Percentiles rank a stretch among this genome's conserved stretches.
Conservation (phyloP, 75 land plant species). For the Larix kaempferi region DNA sequence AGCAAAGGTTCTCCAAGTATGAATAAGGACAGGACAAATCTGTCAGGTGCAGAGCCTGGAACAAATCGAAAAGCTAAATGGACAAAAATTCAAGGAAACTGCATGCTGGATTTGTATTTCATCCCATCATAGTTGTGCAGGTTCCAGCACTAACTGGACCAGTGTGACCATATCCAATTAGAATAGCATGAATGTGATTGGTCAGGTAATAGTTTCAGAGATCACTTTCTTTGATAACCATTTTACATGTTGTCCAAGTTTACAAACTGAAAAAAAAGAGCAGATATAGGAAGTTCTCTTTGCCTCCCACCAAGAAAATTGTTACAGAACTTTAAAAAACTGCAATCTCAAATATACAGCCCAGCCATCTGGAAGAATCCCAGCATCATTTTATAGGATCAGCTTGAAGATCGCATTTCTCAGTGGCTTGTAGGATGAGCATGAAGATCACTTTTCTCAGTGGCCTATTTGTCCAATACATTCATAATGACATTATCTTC, state of each 20-base stretch:
- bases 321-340: background rate
- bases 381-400: background rate
- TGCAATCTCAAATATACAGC: background rate
- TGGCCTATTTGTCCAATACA: background rate
- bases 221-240: background rate
- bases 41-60: background rate
- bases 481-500: background rate
- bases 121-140: background rate
- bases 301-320: background rate
- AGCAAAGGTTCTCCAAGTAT: too few relatives aligned
- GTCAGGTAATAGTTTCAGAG: background rate
- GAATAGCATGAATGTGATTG: constrained; percentile 1
- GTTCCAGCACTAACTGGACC: background rate
- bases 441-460: background rate
- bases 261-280: background rate
- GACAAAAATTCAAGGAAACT: background rate
- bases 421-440: background rate
- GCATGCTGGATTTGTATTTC: background rate
- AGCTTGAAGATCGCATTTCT: background rate
- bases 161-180: background rate
- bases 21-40: background rate
- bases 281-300: background rate
- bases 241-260: background rate
- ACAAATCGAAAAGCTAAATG: background rate
- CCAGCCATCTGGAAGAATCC: background rate